Percentiles rank a stretch among this genome's conserved stretches.
Evolutionary conservation across 2,329 filamentous ascomycete genomes (phyloP).

Genomic region (Teratosphaeriaceae sp.): DNA sequence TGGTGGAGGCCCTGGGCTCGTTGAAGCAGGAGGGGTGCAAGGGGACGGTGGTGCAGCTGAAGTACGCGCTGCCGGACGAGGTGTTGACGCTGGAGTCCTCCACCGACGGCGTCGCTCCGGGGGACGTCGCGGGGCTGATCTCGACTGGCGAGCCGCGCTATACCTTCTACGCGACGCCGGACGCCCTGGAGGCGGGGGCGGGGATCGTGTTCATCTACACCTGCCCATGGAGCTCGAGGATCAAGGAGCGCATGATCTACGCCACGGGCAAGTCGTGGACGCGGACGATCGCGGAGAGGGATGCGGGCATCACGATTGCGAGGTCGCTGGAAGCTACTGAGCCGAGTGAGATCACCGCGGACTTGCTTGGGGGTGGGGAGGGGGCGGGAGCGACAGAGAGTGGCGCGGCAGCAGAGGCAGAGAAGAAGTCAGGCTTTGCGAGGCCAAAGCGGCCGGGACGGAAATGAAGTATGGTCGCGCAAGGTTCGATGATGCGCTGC

Average conservation of each 20-base stretch:
- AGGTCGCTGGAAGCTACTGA: conserved; percentile 63
- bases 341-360: conserved; percentile 63
- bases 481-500: neutral
- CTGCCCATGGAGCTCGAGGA: conserved; percentile 63
- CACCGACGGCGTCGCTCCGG: conserved; percentile 47
- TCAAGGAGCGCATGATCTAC: conserved; percentile 83
- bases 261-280: conserved; percentile 51
- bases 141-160: conserved; percentile 66
- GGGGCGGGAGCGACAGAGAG: conserved; percentile 33
- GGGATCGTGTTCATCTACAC: conserved; percentile 75
- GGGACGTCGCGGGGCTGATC: conserved; percentile 54
- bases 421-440: conserved; percentile 63
- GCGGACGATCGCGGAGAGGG: conserved; percentile 58
- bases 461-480: conserved; percentile 26
- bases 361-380: conserved; percentile 57
- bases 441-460: conserved; percentile 74
- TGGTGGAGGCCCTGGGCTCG: conserved; percentile 56
- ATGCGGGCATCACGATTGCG: conserved; percentile 59
- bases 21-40: conserved; percentile 48
- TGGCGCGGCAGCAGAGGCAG: conserved; percentile 42
- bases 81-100: conserved; percentile 59
- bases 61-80: conserved; percentile 66
- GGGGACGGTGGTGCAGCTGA: conserved; percentile 55
- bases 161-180: conserved; percentile 65
- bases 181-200: conserved; percentile 45